Evolutionary conservation across 352 stramenopile genomes (phyloP).

Genomic region (Pythium periplocum): DNA sequence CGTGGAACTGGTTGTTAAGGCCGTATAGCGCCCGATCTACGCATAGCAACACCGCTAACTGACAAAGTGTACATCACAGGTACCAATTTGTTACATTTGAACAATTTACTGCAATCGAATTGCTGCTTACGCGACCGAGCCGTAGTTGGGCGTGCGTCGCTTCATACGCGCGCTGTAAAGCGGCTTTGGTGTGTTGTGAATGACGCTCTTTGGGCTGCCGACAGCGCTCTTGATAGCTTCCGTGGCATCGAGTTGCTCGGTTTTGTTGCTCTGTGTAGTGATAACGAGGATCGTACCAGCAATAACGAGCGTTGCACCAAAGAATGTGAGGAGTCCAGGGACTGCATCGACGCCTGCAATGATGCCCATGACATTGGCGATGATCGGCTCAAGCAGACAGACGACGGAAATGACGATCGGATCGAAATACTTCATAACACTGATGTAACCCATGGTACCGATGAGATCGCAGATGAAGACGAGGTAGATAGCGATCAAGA

Average conservation of each 20-base stretch:
- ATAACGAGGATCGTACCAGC: slow-evolving; percentile 77
- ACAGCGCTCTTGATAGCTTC: slow-evolving; percentile 52
- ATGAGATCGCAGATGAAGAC: slow-evolving; percentile 85
- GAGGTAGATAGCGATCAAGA: slow-evolving; percentile 77
- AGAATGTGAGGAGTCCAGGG: slow-evolving; percentile 62
- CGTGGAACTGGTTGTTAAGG: slow-evolving; percentile 31
- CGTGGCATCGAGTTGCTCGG: slow-evolving; percentile 75
- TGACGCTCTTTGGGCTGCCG: slow-evolving; percentile 3
- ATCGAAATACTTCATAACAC: slow-evolving; percentile 92
- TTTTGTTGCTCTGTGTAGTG: slow-evolving; percentile 68
- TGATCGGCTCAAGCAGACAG: slow-evolving; percentile 83
- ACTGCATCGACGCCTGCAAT: slow-evolving; percentile 65
- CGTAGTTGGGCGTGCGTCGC: slow-evolving; percentile 42
- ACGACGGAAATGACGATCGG: slow-evolving; percentile 87
- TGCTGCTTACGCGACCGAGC: slow-evolving; percentile 15
- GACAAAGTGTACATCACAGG: too few species aligned
- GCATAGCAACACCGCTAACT: too few species aligned
- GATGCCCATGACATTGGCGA: slow-evolving; percentile 75
- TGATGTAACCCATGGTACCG: slow-evolving; percentile 88
- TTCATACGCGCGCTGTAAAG: slow-evolving; percentile 60
- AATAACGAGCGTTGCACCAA: slow-evolving; percentile 71
- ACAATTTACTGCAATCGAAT: too few species aligned
- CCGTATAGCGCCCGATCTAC: too few species aligned
- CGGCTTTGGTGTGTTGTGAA: slow-evolving; percentile 39
- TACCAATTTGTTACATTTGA: too few species aligned